These are phyloP conservation scores for Candida sp. DNA, from an alignment of 1,139 yeast species.

Conservation along the genomic window DNA sequence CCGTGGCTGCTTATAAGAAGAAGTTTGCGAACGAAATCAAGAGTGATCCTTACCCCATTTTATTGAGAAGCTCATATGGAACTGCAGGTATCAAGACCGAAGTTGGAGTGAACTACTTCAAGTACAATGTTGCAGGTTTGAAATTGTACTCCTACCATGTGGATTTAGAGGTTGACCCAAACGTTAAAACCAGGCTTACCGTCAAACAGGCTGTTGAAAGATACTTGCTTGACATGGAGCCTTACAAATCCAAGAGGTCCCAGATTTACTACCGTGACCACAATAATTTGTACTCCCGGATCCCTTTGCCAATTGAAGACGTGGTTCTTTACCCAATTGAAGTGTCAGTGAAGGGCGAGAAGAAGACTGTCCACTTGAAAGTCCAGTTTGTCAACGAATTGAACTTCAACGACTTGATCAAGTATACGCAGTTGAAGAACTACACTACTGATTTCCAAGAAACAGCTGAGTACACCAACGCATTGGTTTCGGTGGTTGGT, in stretches of 20 bases:
- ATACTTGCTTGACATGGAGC: slow-evolving; percentile 12
- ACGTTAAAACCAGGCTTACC: slow-evolving; percentile 3
- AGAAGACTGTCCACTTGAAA: slow-evolving; percentile 8
- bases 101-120: slow-evolving; percentile 14
- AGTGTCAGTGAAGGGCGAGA: slow-evolving; percentile 3
- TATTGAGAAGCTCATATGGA: slow-evolving; percentile 14
- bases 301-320: slow-evolving; percentile 16
- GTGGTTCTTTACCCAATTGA: slow-evolving; percentile 9
- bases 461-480: slow-evolving; percentile 15
- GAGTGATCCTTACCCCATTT: slow-evolving; percentile 8
- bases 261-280: slow-evolving; percentile 14
- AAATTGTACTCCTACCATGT: slow-evolving; percentile 14
- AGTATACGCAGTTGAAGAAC: slow-evolving; percentile 11
- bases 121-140: slow-evolving; percentile 12
- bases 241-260: slow-evolving; percentile 13
- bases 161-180: slow-evolving; percentile 7
- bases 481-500: slow-evolving; percentile 16
- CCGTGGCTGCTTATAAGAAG: slow-evolving; percentile 7
- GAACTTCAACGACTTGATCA: slow-evolving; percentile 13
- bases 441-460: slow-evolving; percentile 14
- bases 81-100: slow-evolving; percentile 10
- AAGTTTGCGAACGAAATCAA: slow-evolving; percentile 6
- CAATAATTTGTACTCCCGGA: slow-evolving; percentile 11
- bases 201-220: slow-evolving; percentile 12
- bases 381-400: slow-evolving; percentile 13